Evolutionary conservation across 306 rosid species (phyloP).

Genomic region (Prunus padus): DNA sequence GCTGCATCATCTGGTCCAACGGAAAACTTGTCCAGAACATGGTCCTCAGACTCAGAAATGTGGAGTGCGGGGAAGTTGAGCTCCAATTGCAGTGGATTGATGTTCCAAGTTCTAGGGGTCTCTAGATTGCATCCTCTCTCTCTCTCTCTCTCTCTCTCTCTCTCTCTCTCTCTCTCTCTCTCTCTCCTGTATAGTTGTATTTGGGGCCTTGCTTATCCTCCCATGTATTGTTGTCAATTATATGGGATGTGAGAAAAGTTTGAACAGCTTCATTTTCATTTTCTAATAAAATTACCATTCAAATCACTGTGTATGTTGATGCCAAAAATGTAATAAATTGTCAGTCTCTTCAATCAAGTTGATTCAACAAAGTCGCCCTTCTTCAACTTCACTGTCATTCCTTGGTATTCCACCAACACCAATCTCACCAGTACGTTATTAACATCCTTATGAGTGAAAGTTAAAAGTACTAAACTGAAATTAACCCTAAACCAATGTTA

Average conservation of each 20-base stretch:
- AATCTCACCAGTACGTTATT: too few relatives aligned
- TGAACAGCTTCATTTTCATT: neutral
- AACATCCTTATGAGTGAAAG: too few relatives aligned
- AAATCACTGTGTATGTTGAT: neutral
- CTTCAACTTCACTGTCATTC: too few relatives aligned
- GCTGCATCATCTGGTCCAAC: slow-evolving; percentile 50
- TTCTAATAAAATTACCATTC: neutral
- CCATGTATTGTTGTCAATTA: neutral
- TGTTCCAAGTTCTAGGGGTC: slow-evolving; percentile 55
- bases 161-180: neutral
- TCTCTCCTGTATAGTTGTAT: neutral
- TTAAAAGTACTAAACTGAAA: too few relatives aligned
- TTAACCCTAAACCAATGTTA: too few relatives aligned
- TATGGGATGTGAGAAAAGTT: neutral
- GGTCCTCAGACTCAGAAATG: slow-evolving; percentile 72
- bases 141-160: neutral
- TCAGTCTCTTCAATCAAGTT: too few relatives aligned
- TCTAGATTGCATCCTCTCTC: slow-evolving; percentile 13
- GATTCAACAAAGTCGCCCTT: too few relatives aligned
- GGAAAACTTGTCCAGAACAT: slow-evolving; percentile 56
- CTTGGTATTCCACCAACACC: too few relatives aligned
- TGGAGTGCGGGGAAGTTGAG: slow-evolving; percentile 75
- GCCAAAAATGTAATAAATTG: neutral
- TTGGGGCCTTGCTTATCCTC: neutral
- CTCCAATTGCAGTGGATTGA: slow-evolving; percentile 74